Base-by-base conservation (phyloP, 2,329 filamentous ascomycete genomes). In the Metarhizium anisopliae region DNA sequence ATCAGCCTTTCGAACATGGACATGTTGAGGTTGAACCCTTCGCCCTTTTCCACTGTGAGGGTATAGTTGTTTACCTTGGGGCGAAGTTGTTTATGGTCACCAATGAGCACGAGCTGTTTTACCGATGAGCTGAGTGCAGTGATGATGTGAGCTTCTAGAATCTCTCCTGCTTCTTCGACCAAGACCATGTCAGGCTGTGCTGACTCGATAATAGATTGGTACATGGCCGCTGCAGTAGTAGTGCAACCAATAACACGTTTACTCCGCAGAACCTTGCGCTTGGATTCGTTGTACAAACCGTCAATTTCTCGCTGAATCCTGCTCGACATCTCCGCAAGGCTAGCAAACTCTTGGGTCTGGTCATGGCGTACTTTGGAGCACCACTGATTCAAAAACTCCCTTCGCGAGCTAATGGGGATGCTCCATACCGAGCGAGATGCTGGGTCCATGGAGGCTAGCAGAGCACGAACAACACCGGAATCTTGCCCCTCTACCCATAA, bases 111-210 rank as follows among this genome's bases (percentile, higher is more conserved):
- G 1, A 89, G 64, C 43, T 90, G 84, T 57, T 86, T 78, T 0
- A 80, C 80, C 0, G 75, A 67, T 0, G 77, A 66, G 0, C 74
- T 72, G 55, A 90, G 62, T 0, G 86, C 79, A 0, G 86, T 80
- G 0, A 90, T 67, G 20, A 70, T 43, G 60, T 90, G 86, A 2
- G 77, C 76, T 65, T 90, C 87, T 0, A 89, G 72, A 3, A 90
- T 87, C 59, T 90, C 86, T 1, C 85, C 87, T 0, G 86, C 87
- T 66, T 90, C 87, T 65, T 90, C 87, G 0, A 89, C 80, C 0
- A 91, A 64, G 1, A 89, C 67, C 2, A 88, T 72, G 1, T 83
- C 81, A 0, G 85, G 83, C 0, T 70, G 66, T 0, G 78, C 79
- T 0, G 75, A 71, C 4, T 75, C 75, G 8, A 90, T 75, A 1